Percentiles rank a stretch among this genome's conserved stretches.
Evolutionary conservation across 2,329 filamentous ascomycete species (phyloP).

Genomic region (Calonectria montana): DNA sequence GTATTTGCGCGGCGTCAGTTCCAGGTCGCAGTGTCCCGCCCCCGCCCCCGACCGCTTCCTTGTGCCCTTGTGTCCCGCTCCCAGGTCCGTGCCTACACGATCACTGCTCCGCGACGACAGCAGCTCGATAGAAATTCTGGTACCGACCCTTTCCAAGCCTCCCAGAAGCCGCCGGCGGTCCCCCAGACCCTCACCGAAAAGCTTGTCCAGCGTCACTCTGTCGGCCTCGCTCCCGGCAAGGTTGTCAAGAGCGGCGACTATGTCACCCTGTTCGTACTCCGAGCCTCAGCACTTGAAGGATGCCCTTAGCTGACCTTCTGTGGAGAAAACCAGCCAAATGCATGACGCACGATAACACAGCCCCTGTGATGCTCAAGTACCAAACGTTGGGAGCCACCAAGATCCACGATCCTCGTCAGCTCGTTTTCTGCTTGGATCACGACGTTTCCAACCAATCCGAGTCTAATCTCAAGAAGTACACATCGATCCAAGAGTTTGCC

Average conservation of each 20-base stretch:
- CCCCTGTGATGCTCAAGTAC: slow-evolving; percentile 80
- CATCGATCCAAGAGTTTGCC: slow-evolving; percentile 84
- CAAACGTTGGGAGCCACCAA: slow-evolving; percentile 81
- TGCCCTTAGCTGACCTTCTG: neutral
- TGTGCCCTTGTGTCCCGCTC: slow-evolving; percentile 13
- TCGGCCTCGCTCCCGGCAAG: slow-evolving; percentile 82
- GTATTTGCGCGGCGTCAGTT: slow-evolving; percentile 13
- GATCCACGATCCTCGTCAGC: slow-evolving; percentile 76
- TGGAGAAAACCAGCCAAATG: slow-evolving; percentile 49
- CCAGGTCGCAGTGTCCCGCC: slow-evolving; percentile 14
- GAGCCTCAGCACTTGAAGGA: neutral
- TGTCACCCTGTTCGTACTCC: slow-evolving; percentile 69
- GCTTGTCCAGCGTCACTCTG: slow-evolving; percentile 85
- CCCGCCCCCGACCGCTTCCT: slow-evolving; percentile 23
- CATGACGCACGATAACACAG: slow-evolving; percentile 91
- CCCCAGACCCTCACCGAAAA: slow-evolving; percentile 92
- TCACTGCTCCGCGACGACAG: slow-evolving; percentile 23
- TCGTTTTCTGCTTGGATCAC: slow-evolving; percentile 88
- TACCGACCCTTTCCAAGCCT: slow-evolving; percentile 44
- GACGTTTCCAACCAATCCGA: slow-evolving; percentile 88
- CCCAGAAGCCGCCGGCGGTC: slow-evolving; percentile 55
- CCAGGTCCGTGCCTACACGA: slow-evolving; percentile 27
- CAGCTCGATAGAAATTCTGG: slow-evolving; percentile 66
- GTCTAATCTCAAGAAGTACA: slow-evolving; percentile 85
- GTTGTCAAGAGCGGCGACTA: slow-evolving; percentile 85